These are phyloP conservation scores for Perkinsus olseni DNA, from an alignment of 169 alveolate species.

Conservation along the genomic window DNA sequence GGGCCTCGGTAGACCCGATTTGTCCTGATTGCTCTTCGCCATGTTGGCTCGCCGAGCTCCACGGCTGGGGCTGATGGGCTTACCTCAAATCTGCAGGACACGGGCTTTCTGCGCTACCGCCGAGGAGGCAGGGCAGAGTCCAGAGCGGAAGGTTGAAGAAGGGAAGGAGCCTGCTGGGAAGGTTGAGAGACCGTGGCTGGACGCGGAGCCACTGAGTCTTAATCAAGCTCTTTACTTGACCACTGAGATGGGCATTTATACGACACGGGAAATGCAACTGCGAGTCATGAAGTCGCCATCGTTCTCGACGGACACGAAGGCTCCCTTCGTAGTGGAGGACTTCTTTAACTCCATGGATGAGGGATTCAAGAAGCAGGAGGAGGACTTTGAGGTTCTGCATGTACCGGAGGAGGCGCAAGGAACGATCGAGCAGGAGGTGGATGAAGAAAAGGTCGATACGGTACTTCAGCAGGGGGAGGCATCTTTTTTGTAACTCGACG, in stretches of 20 bases:
- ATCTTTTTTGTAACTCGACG: no score
- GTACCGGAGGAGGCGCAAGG: not conserved
- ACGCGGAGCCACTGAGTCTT: not conserved
- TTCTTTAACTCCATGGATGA: not conserved
- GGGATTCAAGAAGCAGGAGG: not conserved
- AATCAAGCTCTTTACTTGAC: not conserved
- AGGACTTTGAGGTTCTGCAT: not conserved
- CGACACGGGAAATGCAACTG: not conserved
- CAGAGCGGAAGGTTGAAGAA: no score
- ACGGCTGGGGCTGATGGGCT: not conserved
- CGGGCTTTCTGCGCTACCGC: not conserved
- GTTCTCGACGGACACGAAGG: not conserved
- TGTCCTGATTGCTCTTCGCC: not conserved
- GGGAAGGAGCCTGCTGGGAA: no score
- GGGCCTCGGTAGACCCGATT: not conserved
- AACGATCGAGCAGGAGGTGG: not conserved
- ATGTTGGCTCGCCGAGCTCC: not conserved
- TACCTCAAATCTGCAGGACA: not conserved
- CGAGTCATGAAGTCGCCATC: not conserved
- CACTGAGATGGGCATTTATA: not conserved
- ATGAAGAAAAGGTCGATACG: not conserved
- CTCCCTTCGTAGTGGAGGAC: not conserved
- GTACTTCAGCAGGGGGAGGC: not conserved
- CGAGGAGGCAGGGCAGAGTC: no score
- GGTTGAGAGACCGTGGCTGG: not conserved